Percentiles rank a stretch among this genome's conserved stretches.
These are phyloP conservation scores for Scedosporium boydii DNA, from an alignment of 2,329 filamentous ascomycete species.

Conservation along the genomic window DNA sequence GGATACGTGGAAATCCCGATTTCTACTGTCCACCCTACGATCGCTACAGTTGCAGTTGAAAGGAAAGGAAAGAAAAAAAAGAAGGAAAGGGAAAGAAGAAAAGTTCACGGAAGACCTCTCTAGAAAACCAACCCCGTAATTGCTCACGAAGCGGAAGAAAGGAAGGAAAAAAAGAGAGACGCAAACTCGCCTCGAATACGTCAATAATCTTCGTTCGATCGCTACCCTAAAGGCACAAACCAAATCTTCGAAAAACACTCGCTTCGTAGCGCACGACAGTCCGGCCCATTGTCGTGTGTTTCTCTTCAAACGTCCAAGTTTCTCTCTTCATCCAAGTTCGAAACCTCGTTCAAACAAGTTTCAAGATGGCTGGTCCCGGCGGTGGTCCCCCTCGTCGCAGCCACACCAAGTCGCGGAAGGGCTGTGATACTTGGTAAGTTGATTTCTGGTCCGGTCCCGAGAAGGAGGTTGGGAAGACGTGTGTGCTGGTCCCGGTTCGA, in stretches of 20 bases:
- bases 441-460: not conserved
- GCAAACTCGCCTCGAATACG: slow-evolving; percentile 2
- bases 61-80: slow-evolving; percentile 9
- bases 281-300: slow-evolving; percentile 1
- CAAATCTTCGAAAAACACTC: not conserved
- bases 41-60: slow-evolving; percentile 24
- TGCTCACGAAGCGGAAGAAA: slow-evolving; percentile 1
- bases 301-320: not conserved
- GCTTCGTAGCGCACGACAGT: not conserved
- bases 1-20: not conserved
- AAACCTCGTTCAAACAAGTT: slow-evolving; percentile 7
- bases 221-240: not conserved
- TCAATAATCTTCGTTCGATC: not conserved
- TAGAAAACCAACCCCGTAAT: slow-evolving; percentile 1
- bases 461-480: not conserved
- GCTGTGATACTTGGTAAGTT: slow-evolving; percentile 79
- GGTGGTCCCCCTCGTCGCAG: slow-evolving; percentile 84
- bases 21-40: slow-evolving; percentile 17
- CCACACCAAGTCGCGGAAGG: slow-evolving; percentile 98
- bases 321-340: not conserved
- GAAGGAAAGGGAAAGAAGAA: slow-evolving; percentile 2
- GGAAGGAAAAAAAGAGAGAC: slow-evolving; percentile 11
- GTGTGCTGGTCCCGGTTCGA: slow-evolving; percentile 5
- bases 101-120: slow-evolving; percentile 5
- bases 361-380: slow-evolving; percentile 80